Base-by-base conservation (phyloP, 2,329 filamentous ascomycete species). In the Blumeria hordei region DNA sequence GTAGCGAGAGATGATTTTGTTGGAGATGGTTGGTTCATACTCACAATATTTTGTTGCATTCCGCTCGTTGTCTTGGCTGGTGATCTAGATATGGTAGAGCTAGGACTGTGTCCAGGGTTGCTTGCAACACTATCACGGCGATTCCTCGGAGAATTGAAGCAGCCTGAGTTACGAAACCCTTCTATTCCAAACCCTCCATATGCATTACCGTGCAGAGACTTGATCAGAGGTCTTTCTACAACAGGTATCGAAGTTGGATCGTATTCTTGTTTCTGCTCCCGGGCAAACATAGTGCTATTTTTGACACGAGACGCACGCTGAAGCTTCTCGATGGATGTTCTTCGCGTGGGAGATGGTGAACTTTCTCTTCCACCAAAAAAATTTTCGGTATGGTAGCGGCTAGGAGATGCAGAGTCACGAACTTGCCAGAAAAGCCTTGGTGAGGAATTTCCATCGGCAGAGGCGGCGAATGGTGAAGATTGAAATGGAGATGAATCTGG, bases 241-340 rank as follows among this genome's bases (percentile, higher is more conserved):
- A 85, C 74, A 49, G 84, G 83, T 55, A 88, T 70, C 60, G 79
- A 78, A 55, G 82, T 76, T 33, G 88, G 87, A 67, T 95, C 87
- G 72, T 95, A 95, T 71, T 93, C 85, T 67, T 88, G 80, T 70
- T 88, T 88, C 65, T 88, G 83, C 69, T 95, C 88, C 55, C 88
- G 83, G 44, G 87, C 88, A 66, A 94, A 86, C 74, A 96, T 95
- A 70, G 83, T 94, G 75, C 90, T 95, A 72, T 94, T 96, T 75
- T 90, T 94, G 64, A 98, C 92, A 58, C 92, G 84, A 55, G 90
- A 94, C 35, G 88, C 88, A 67, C 83, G 86, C 71, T 95, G 93
- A 57, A 98, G 75, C 64, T 88, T 88, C 74, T 98, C 92, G 61
- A 98, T 88, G 16, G 90, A 96, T 49, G 86, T 85, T 65, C 90